phyloP scores from a whole-genome alignment of 2,329 filamentous ascomycete genomes.

The Capronia americana region DNA sequence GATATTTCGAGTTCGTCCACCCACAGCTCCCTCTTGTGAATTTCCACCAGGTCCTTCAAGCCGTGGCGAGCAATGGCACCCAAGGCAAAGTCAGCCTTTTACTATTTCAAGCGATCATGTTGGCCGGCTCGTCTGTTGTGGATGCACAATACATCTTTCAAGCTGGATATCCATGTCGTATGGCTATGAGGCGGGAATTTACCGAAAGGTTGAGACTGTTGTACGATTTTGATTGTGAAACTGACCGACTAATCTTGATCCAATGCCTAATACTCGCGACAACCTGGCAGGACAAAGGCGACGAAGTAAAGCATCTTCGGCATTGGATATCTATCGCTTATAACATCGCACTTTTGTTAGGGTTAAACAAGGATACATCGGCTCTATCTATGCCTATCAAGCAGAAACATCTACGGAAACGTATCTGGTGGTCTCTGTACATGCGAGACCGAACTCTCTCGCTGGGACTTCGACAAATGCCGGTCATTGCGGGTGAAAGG shows the following conservation, averaged over 20 bases:
- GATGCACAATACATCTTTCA: constrained; percentile 86
- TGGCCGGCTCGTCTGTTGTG: constrained; percentile 84
- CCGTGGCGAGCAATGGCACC: constrained; percentile 64
- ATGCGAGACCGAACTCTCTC: constrained; percentile 92
- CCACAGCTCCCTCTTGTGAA: constrained; percentile 90
- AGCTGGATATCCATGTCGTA: constrained; percentile 70
- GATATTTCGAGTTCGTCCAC: constrained; percentile 86
- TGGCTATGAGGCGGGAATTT: constrained; percentile 54
- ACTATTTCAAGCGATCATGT: constrained; percentile 92
- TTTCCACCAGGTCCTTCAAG: constrained; percentile 62
- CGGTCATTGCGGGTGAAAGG: constrained; percentile 81
- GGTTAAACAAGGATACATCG: constrained; percentile 84
- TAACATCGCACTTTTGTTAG: constrained; percentile 89
- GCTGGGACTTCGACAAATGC: constrained; percentile 88
- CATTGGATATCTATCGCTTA: constrained; percentile 99
- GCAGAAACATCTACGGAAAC: constrained; percentile 84
- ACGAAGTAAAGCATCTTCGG: constrained; percentile 97
- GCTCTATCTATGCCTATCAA: constrained; percentile 74
- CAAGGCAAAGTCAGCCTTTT: constrained; percentile 70
- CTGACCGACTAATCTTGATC: constrained; percentile 83
- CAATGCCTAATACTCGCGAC: constrained; percentile 91
- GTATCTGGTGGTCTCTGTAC: constrained; percentile 97
- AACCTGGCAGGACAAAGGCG: constrained; percentile 95
- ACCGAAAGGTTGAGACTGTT: constrained; percentile 63
- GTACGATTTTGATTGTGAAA: constrained; percentile 94